phyloP scores from a whole-genome alignment of 768 basidiomycete genomes.

The Chalciporus piperatus region DNA sequence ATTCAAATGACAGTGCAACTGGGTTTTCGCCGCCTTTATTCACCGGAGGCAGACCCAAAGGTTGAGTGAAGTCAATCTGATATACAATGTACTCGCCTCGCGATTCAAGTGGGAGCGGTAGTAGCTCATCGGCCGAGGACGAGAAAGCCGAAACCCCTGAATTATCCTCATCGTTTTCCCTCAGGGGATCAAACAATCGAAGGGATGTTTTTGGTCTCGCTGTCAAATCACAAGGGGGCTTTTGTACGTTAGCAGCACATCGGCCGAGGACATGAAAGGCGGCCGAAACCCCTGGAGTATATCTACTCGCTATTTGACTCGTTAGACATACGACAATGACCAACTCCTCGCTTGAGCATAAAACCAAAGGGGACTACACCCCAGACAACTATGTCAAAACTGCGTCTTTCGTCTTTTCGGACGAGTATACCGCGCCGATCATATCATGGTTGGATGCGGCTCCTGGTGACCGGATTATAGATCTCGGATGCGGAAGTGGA shows the following conservation, averaged over 20 bases:
- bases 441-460: slow-evolving; percentile 58
- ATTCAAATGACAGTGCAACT: no score
- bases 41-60: no score
- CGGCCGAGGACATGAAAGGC: slow-evolving; percentile 21
- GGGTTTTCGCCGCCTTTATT: no score
- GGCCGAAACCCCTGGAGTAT: slow-evolving; percentile 16
- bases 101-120: no score
- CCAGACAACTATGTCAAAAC: slow-evolving; percentile 59
- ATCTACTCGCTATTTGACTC: neutral
- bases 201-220: no score
- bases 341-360: neutral
- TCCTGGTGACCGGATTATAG: slow-evolving; percentile 68
- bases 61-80: no score
- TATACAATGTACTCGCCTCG: no score
- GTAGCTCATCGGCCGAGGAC: no score
- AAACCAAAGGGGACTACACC: slow-evolving; percentile 46
- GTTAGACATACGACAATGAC: slow-evolving; percentile 6
- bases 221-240: no score
- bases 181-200: neutral
- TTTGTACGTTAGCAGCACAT: neutral
- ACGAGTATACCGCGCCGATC: slow-evolving; percentile 48
- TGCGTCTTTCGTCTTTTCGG: slow-evolving; percentile 67
- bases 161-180: no score
- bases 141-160: no score
- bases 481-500: slow-evolving; percentile 83